Percentiles rank a stretch among this genome's conserved stretches.
Conservation (phyloP, 163 green algal species). For the Scenedesmus sp. region DNA sequence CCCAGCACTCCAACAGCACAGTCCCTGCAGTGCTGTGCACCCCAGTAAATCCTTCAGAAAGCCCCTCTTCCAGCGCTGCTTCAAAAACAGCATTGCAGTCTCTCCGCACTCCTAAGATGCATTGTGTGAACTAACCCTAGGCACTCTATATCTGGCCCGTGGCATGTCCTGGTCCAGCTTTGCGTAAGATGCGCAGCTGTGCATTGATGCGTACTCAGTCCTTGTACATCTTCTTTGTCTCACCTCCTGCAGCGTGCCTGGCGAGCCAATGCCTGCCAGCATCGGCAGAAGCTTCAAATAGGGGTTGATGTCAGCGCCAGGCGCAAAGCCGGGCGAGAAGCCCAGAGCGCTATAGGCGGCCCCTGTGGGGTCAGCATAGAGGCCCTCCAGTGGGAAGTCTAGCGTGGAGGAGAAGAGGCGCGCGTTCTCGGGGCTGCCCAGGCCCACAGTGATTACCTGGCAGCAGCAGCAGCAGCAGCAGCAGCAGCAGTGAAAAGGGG, state of each 20-base stretch:
- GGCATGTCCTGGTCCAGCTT: too few relatives aligned
- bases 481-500: slow-evolving; percentile 58
- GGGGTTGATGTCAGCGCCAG: slow-evolving; percentile 69
- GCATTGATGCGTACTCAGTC: background rate
- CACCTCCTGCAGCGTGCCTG: slow-evolving; percentile 86
- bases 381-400: slow-evolving; percentile 73
- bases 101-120: too few relatives aligned
- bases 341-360: slow-evolving; percentile 70
- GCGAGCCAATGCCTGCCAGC: slow-evolving; percentile 84
- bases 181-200: too few relatives aligned
- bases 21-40: too few relatives aligned
- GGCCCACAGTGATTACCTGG: slow-evolving; percentile 68
- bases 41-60: too few relatives aligned
- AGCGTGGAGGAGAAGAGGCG: slow-evolving; percentile 75
- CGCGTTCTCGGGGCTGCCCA: slow-evolving; percentile 69
- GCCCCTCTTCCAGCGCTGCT: too few relatives aligned
- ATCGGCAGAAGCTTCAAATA: slow-evolving; percentile 91
- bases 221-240: background rate
- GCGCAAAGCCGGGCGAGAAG: slow-evolving; percentile 71
- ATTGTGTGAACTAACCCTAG: too few relatives aligned
- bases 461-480: slow-evolving; percentile 56
- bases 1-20: background rate
- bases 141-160: too few relatives aligned
- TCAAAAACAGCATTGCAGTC: too few relatives aligned
- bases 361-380: slow-evolving; percentile 80